A percentile compares a stretch with the other conserved stretches of the same genome.
Conservation (phyloP, 257 asterid genomes). For the Striga asiatica region DNA sequence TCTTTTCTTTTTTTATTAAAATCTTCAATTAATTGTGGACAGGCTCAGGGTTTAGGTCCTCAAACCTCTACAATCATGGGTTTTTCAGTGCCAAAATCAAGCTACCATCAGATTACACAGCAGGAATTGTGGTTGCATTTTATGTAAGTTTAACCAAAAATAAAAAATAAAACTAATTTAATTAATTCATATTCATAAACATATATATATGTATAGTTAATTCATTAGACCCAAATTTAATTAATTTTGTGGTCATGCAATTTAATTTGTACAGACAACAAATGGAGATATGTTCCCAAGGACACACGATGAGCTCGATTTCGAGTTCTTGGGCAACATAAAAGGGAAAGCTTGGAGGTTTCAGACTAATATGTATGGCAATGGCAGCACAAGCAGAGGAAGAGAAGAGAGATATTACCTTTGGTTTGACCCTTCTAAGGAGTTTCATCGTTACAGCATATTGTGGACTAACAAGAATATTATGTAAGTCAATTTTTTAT, state of each 20-base stretch:
- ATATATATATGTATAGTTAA: not conserved
- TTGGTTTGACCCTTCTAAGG: slow-evolving; percentile 78
- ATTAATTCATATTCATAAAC: too few relatives aligned
- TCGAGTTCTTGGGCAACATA: slow-evolving; percentile 82
- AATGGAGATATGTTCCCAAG: slow-evolving; percentile 66
- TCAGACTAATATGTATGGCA: slow-evolving; percentile 92
- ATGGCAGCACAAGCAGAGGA: slow-evolving; percentile 80
- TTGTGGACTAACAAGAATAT: slow-evolving; percentile 73
- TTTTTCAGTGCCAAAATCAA: slow-evolving; percentile 84
- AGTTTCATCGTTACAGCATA: slow-evolving; percentile 63
- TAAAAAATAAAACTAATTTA: too few relatives aligned
- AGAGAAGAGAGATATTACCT: slow-evolving; percentile 83
- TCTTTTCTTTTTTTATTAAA: too few relatives aligned
- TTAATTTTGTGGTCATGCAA: too few relatives aligned
- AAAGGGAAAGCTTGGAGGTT: slow-evolving; percentile 86
- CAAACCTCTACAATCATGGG: slow-evolving; percentile 74
- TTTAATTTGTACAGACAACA: slow-evolving; percentile 58
- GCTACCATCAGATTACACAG: slow-evolving; percentile 80
- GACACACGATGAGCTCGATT: slow-evolving; percentile 79
- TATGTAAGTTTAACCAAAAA: slow-evolving; percentile 45
- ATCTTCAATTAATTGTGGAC: slow-evolving; percentile 10
- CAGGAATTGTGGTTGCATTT: slow-evolving; percentile 88
- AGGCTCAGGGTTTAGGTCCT: slow-evolving; percentile 93
- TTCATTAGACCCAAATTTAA: too few relatives aligned
- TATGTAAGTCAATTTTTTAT: slow-evolving; percentile 34